A percentile compares a stretch with the other conserved stretches of the same genome.
Conservation (phyloP, 176 grass and related monocot species). For the Zizania latifolia region DNA sequence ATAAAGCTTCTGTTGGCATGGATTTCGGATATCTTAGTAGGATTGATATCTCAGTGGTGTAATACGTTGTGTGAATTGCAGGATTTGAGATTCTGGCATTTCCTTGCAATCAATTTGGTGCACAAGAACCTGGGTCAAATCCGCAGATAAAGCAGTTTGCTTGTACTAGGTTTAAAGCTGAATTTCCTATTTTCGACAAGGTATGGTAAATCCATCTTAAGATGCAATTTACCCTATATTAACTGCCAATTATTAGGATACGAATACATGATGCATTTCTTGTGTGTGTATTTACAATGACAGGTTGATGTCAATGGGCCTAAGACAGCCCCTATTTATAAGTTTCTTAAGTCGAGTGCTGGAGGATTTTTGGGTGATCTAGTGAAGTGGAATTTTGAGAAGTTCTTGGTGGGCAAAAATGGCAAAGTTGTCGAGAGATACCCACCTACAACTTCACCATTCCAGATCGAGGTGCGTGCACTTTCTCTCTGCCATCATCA, state of each 20-base stretch:
- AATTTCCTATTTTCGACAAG: constrained; percentile 99
- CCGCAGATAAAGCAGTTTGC: constrained; percentile 95
- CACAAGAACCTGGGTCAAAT: constrained; percentile 95
- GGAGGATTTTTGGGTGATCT: constrained; percentile 96
- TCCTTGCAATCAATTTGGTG: constrained; percentile 98
- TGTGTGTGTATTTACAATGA: constrained; percentile 1
- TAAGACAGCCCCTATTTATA: constrained; percentile 80
- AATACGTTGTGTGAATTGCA: constrained; percentile 36
- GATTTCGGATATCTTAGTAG: background rate
- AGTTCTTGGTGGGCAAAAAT: constrained; percentile 92
- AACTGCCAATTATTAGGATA: constrained; percentile 19
- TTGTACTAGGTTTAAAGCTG: constrained; percentile 98
- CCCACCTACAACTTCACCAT: constrained; percentile 93
- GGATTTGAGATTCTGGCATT: constrained; percentile 98
- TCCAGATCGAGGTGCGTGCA: constrained; percentile 81
- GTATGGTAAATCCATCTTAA: constrained; percentile 32
- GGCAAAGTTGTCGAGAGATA: constrained; percentile 95
- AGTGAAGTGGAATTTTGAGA: constrained; percentile 98
- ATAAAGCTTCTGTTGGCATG: background rate
- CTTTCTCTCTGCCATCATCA: constrained; percentile 1
- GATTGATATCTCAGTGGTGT: constrained; percentile 1
- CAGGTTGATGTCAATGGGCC: constrained; percentile 99
- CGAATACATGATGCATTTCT: constrained; percentile 2
- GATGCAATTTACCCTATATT: background rate
- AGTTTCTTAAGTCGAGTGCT: constrained; percentile 93